Conservation (phyloP, 176 grass and related monocot genomes). For the Otatea glauca region DNA sequence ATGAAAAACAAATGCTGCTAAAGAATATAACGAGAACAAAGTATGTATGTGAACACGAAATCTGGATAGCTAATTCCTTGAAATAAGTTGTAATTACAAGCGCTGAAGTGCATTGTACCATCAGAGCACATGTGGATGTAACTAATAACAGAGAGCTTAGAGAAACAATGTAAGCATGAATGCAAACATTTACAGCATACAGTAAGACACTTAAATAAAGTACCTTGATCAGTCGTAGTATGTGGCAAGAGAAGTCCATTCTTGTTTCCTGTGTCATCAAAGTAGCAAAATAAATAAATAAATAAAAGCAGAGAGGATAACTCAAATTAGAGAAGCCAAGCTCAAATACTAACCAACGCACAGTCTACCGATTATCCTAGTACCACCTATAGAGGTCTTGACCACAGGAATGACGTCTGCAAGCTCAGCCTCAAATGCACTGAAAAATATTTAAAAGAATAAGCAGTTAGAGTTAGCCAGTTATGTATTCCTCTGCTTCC, state of each 20-base stretch:
- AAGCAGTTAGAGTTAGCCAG: conserved; percentile 9
- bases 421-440: conserved; percentile 89
- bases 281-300: conserved; percentile 13
- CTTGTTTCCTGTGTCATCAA: conserved; percentile 74
- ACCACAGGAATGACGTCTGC: conserved; percentile 86
- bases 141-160: background rate
- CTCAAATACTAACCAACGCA: conserved; percentile 71
- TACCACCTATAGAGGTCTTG: conserved; percentile 89
- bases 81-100: background rate
- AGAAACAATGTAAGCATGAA: background rate
- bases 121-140: background rate
- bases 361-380: conserved; percentile 84
- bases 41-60: background rate
- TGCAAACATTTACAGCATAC: background rate
- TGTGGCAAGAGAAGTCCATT: conserved; percentile 99
- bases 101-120: background rate
- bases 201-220: conserved; percentile 11
- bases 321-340: background rate
- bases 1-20: background rate
- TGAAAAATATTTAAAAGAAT: conserved; percentile 38
- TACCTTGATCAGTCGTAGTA: conserved; percentile 95
- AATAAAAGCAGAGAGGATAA: background rate
- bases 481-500: background rate
- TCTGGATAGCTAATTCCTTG: background rate
- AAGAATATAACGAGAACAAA: background rate